phyloP scores from a whole-genome alignment of 257 asterid species.

The Anisodus acutangulus region DNA sequence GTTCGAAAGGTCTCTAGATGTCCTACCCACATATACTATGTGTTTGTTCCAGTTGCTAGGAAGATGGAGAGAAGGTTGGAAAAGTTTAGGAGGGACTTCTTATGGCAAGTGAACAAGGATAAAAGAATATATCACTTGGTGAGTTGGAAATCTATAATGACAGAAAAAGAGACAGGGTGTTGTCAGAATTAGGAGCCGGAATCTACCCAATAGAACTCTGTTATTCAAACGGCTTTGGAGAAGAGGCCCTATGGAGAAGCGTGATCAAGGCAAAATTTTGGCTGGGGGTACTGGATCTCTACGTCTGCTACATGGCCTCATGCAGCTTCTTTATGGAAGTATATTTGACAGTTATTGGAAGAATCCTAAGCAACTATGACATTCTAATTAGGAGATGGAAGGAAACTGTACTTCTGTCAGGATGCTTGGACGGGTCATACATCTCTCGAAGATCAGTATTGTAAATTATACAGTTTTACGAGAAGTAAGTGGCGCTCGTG shows the following conservation, averaged over 20 bases:
- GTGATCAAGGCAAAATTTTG: too few species aligned
- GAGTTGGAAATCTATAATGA: too few species aligned
- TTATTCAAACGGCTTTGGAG: too few species aligned
- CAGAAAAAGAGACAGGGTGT: too few species aligned
- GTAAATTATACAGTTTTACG: neutral
- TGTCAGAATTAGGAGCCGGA: neutral
- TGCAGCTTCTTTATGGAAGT: too few species aligned
- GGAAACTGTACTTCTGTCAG: neutral
- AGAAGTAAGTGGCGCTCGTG: neutral
- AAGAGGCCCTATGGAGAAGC: too few species aligned
- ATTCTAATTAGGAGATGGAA: neutral
- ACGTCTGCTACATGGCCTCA: too few species aligned
- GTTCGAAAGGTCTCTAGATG: slow-evolving; percentile 7
- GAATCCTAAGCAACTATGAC: too few species aligned
- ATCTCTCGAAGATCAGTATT: neutral
- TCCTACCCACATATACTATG: neutral
- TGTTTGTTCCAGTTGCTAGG: neutral
- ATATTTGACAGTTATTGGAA: too few species aligned
- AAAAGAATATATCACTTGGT: too few species aligned
- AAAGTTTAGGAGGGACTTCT: neutral
- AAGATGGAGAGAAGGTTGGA: slow-evolving; percentile 11
- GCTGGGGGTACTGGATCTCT: too few species aligned
- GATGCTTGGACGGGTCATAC: neutral
- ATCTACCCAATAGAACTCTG: neutral
- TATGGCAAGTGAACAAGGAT: neutral